Conservation (phyloP, 768 basidiomycete species). For the Naganishia vaughanmartiniae region DNA sequence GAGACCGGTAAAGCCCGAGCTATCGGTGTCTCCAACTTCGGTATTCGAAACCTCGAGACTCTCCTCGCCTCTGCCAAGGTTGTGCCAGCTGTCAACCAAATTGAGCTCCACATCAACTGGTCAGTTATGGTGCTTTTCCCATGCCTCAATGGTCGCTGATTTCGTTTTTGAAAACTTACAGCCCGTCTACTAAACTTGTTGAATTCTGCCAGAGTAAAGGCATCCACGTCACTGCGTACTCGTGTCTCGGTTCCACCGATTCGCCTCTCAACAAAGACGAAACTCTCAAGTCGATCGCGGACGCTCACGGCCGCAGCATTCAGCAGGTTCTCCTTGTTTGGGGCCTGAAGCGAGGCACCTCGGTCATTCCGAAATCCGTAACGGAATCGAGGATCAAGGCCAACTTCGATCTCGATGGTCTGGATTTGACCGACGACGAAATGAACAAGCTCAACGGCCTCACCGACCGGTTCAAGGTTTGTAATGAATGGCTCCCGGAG, state of each 20-base stretch:
- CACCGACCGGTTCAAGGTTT: constrained; percentile 35
- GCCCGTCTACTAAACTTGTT: constrained; percentile 63
- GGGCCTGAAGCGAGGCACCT: constrained; percentile 57
- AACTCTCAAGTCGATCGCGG: constrained; percentile 42
- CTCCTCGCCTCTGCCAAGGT: constrained; percentile 65
- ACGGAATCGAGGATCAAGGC: constrained; percentile 34
- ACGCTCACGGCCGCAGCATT: constrained; percentile 55
- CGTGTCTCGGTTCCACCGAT: constrained; percentile 55
- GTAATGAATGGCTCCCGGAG: constrained; percentile 33
- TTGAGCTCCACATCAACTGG: constrained; percentile 54
- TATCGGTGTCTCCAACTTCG: constrained; percentile 72
- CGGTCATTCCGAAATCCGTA: constrained; percentile 42
- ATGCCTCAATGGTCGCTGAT: constrained; percentile 56
- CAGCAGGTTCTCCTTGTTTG: constrained; percentile 60
- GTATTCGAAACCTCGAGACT: constrained; percentile 66
- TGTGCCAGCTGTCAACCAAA: constrained; percentile 66
- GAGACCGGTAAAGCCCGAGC: constrained; percentile 50
- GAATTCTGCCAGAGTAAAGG: constrained; percentile 60
- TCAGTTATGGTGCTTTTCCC: constrained; percentile 37
- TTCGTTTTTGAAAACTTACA: constrained; percentile 54
- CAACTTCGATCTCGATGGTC: constrained; percentile 35
- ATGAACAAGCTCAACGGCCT: constrained; percentile 30
- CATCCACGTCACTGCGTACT: constrained; percentile 68
- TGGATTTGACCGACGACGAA: constrained; percentile 35
- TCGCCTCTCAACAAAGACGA: constrained; percentile 44